Evolutionary conservation across 441 rosid genomes (phyloP), one percentile per base, ranked within the genome.

Genomic region (Dalechampia spathulata): DNA sequence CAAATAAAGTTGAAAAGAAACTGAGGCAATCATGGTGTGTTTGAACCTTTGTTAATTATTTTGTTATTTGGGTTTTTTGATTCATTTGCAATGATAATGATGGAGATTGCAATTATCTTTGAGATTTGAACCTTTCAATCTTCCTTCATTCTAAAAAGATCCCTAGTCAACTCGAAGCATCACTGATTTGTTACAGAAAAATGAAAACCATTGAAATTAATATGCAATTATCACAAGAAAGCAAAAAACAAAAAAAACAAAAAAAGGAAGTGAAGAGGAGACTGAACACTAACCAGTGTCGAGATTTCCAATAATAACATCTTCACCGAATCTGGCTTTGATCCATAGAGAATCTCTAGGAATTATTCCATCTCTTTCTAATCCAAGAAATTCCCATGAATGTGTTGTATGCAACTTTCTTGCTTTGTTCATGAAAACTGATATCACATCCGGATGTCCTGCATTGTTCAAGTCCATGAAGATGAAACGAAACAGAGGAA

Each of bases 311-410:
- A 85, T 72, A 69, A 85, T 77, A 14, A 64, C 62, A 46, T 76
- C 83, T 72, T 80, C 69, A 39, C 93, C 83, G 44, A 56, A 80
- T 44, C 69, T 78, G 20, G 80, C 78, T 47, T 57, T 68, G 8
- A 25, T 61, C 89, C 89, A 82, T 12, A 72, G 11, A 8, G 86
- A 80, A 14, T n/a, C 23, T 0, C 15, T 13, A 15, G 43, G 53
- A 9, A 64, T 26, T 13, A n/a, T 25, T 0, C 76, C 85, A 22
- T 63, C 48, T 14, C 55, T 61, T 22, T 75, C 89, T 12, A 80
- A 49, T 44, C 45, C 41, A 68, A 85, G 75, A 60, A 82, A 80
- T 15, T 66, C 73, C 93, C 93, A 85, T 0, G 93, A 80, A 61
- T 45, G 78, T 15, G 83, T 80, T 12, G 93, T 78, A 59, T 82